A percentile compares a stretch with the other conserved stretches of the same genome.
Evolutionary conservation across 257 asterid species (phyloP).

Genomic region (Solanum lycopersicoides): DNA sequence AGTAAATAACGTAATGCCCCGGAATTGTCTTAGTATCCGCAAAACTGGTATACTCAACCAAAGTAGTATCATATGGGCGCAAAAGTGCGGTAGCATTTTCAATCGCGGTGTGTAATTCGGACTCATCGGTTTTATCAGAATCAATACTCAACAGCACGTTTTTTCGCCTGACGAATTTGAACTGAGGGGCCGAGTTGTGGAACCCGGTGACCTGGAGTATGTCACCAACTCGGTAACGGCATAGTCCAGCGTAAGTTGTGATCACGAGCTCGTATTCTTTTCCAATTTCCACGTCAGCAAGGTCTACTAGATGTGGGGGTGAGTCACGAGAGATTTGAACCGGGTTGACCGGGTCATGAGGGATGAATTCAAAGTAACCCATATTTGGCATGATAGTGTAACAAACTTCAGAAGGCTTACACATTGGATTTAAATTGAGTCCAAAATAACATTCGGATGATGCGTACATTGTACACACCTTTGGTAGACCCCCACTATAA

Average conservation of each 20-base stretch:
- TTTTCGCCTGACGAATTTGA: slow-evolving; percentile 59
- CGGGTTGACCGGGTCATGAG: slow-evolving; percentile 29
- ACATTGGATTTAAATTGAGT: slow-evolving; percentile 58
- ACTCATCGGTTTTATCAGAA: slow-evolving; percentile 64
- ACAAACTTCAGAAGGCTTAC: slow-evolving; percentile 43
- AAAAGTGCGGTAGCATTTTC: slow-evolving; percentile 40
- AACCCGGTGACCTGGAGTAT: slow-evolving; percentile 59
- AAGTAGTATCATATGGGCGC: slow-evolving; percentile 13
- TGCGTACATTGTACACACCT: slow-evolving; percentile 74
- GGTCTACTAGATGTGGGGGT: slow-evolving; percentile 44
- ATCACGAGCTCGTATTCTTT: slow-evolving; percentile 74
- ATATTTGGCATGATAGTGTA: slow-evolving; percentile 89
- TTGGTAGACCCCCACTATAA: slow-evolving; percentile 68
- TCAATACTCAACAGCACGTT: slow-evolving; percentile 65
- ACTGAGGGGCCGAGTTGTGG: slow-evolving; percentile 64
- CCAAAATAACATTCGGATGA: slow-evolving; percentile 88
- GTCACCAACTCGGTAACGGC: slow-evolving; percentile 81
- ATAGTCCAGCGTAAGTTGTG: slow-evolving; percentile 57
- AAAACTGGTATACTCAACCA: slow-evolving; percentile 68
- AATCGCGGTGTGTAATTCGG: slow-evolving; percentile 55
- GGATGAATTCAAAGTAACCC: slow-evolving; percentile 85
- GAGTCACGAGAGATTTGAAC: slow-evolving; percentile 10
- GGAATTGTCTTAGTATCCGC: slow-evolving; percentile 55
- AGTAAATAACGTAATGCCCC: slow-evolving; percentile 73
- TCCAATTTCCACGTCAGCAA: slow-evolving; percentile 58